Evolutionary conservation across 805 yeast genomes (phyloP).

Genomic region (Myxozyma kluyveri): DNA sequence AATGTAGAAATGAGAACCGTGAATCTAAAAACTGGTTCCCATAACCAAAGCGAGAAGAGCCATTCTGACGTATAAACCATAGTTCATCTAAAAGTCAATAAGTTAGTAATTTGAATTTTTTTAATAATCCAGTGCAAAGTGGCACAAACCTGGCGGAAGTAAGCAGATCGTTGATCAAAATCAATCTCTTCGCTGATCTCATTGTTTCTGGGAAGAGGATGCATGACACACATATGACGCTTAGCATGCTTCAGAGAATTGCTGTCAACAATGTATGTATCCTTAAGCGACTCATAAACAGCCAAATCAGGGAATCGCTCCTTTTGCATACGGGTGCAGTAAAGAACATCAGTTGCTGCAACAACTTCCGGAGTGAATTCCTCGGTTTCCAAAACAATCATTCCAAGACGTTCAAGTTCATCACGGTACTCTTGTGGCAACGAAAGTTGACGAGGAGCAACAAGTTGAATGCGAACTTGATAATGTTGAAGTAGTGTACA

Average conservation of each 20-base stretch:
- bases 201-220: constrained; percentile 95
- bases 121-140: background rate
- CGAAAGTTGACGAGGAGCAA: constrained; percentile 82
- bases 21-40: constrained; percentile 47
- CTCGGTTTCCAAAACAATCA: constrained; percentile 71
- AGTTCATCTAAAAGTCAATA: constrained; percentile 64
- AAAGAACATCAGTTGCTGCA: constrained; percentile 87
- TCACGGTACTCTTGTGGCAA: constrained; percentile 73
- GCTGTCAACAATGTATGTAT: constrained; percentile 89
- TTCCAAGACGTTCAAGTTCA: constrained; percentile 61
- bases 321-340: constrained; percentile 97
- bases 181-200: constrained; percentile 98
- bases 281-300: constrained; percentile 85
- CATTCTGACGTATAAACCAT: constrained; percentile 98
- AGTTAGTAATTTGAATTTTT: constrained; percentile 14
- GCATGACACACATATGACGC: constrained; percentile 98
- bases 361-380: constrained; percentile 80
- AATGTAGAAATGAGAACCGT: no score
- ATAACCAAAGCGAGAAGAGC: constrained; percentile 96
- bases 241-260: constrained; percentile 86
- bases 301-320: constrained; percentile 80
- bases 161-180: constrained; percentile 98
- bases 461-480: constrained; percentile 88
- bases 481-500: constrained; percentile 86
- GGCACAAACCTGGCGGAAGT: constrained; percentile 76